These are phyloP conservation scores for Funneliformis caledonium DNA, from an alignment of 371 early-diverging fungal species.

Conservation along the genomic window DNA sequence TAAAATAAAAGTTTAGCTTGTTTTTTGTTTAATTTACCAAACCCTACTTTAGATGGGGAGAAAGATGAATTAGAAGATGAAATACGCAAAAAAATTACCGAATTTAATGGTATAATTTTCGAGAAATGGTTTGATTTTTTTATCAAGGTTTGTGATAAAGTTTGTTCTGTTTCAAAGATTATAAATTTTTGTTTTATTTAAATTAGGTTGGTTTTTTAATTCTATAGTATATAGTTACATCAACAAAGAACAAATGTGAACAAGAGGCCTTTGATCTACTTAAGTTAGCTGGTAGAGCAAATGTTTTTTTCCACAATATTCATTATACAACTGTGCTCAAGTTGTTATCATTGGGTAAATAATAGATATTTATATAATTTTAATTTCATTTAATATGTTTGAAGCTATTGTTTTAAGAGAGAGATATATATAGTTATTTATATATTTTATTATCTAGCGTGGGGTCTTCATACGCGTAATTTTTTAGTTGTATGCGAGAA, in stretches of 20 bases:
- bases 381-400: background rate
- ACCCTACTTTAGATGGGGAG: conserved; percentile 5
- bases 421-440: background rate
- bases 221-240: conserved; percentile 62
- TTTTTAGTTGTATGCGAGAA: conserved; percentile 38
- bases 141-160: conserved; percentile 54
- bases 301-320: conserved; percentile 70
- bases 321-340: conserved; percentile 54
- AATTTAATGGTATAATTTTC: conserved; percentile 62
- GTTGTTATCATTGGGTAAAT: conserved; percentile 65
- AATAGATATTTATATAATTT: background rate
- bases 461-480: conserved; percentile 25
- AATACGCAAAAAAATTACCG: conserved; percentile 27
- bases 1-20: background rate
- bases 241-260: conserved; percentile 60
- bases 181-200: background rate
- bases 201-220: background rate
- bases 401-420: background rate
- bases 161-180: background rate
- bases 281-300: conserved; percentile 62
- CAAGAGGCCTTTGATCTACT: conserved; percentile 69
- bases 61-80: conserved; percentile 23
- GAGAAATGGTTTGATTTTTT: conserved; percentile 68
- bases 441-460: conserved; percentile 16
- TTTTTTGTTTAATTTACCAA: background rate